Evolutionary conservation across 1,284 basidiomycete species (phyloP), one percentile per base, ranked within the genome.

Genomic region (Cystobasidium sp.): DNA sequence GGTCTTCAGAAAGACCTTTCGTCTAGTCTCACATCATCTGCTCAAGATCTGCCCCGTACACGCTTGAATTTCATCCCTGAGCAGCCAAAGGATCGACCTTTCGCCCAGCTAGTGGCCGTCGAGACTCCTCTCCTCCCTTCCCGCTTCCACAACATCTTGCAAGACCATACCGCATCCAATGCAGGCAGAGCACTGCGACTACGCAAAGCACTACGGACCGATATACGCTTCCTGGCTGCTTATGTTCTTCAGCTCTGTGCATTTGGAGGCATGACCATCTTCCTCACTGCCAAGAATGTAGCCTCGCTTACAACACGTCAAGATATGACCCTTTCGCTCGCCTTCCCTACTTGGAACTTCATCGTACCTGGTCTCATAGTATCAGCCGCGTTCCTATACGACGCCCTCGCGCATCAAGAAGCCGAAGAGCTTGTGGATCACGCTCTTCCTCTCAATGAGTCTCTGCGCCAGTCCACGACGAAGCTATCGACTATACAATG

Each of bases 21-120:
- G 31, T 31, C 31, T 31, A 31, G 31, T 31, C 5, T 31, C 31
- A 31, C 31, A 31, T 31, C 31, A 31, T 31, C 31, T 31, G 31
- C 31, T 31, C 31, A 31, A 31, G 31, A 31, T 31, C 31, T 31
- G 31, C 31, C 31, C 5, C 31, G 31, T 5, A 31, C 62, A 44
- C 62, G 20, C 47, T 9, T 20, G 1, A 46, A 20, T 8, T 18
- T 44, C 41, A 7, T 44, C 14, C n/a, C 62, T 12, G n/a, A 31
- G 39, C 41, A 49, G 43, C 62, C 41, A 31, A 56, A 56, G 22
- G 62, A 64, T 20, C 41, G 41, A 18, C 62, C 62, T 20, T 64
- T 64, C 22, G 41, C 62, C 9, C 41, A 64, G 14, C 41, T 64
- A 16, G 31, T 64, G 22, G 41, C 16, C 6, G 62, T 43, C 14